phyloP scores from a whole-genome alignment of 2,329 filamentous ascomycete genomes.

The Torrubiella hemipterigena region DNA sequence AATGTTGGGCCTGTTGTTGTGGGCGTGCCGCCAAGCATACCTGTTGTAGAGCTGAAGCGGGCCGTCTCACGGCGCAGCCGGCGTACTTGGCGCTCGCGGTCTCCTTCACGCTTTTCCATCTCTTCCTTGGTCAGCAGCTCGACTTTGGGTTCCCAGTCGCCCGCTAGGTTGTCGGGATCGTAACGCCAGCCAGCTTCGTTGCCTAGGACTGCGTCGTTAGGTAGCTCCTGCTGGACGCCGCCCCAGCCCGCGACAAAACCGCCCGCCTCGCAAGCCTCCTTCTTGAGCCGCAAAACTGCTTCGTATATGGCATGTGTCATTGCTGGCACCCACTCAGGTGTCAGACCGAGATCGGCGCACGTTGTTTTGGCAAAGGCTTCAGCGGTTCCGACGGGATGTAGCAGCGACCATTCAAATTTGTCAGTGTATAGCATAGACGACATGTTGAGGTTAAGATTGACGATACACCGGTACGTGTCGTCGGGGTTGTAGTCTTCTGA shows the following conservation, averaged over 20 bases:
- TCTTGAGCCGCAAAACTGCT: conserved; percentile 82
- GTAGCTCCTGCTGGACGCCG: conserved; percentile 51
- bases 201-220: conserved; percentile 80
- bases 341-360: conserved; percentile 79
- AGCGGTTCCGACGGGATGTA: conserved; percentile 83
- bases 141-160: conserved; percentile 75
- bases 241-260: conserved; percentile 68
- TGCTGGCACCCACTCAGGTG: conserved; percentile 86
- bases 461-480: conserved; percentile 87
- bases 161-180: conserved; percentile 78
- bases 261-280: conserved; percentile 88
- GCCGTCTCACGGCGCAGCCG: conserved; percentile 83
- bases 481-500: conserved; percentile 76
- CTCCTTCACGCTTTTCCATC: conserved; percentile 92
- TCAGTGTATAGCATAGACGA: conserved; percentile 88
- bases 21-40: conserved; percentile 67
- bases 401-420: conserved; percentile 93
- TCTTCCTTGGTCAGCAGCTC: conserved; percentile 84
- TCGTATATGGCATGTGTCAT: conserved; percentile 97
- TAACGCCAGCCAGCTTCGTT: conserved; percentile 86
- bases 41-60: conserved; percentile 75
- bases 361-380: conserved; percentile 89
- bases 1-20: conserved; percentile 15
- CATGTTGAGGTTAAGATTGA: conserved; percentile 83
- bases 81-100: conserved; percentile 82